phyloP scores from a whole-genome alignment of 345 rosid species.

The Aquilaria sinensis region DNA sequence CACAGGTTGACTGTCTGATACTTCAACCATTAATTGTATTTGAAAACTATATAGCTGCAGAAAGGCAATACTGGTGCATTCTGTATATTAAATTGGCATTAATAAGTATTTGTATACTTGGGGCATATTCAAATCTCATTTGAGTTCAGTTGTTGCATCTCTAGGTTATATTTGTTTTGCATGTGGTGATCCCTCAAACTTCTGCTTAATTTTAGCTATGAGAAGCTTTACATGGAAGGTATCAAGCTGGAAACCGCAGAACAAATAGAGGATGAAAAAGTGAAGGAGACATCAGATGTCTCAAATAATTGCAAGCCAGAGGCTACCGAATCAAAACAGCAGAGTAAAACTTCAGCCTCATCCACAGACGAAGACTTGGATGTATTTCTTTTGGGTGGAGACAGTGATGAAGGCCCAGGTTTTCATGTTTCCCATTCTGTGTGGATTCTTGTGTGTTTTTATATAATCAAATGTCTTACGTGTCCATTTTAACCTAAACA shows the following conservation, averaged over 20 bases:
- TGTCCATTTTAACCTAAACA: not conserved
- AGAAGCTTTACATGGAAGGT: constrained; percentile 41
- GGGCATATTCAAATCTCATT: too few species aligned
- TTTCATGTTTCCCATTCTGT: not conserved
- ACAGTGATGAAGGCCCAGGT: constrained; percentile 60
- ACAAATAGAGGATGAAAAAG: constrained; percentile 19
- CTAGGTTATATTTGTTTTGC: too few species aligned
- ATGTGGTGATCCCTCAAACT: not conserved
- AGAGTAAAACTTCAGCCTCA: constrained; percentile 27
- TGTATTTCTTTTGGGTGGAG: constrained; percentile 57
- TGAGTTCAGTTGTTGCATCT: too few species aligned
- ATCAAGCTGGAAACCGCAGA: constrained; percentile 22
- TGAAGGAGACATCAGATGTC: constrained; percentile 18
- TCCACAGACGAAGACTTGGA: constrained; percentile 51
- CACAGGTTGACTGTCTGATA: too few species aligned
- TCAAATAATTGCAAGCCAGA: constrained; percentile 21
- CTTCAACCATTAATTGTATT: too few species aligned
- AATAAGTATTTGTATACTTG: too few species aligned
- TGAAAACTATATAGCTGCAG: too few species aligned
- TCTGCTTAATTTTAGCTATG: constrained; percentile 33
- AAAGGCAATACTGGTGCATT: too few species aligned
- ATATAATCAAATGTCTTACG: too few species aligned
- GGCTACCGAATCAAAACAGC: constrained; percentile 20
- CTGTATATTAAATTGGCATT: too few species aligned
- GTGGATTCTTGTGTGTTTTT: not conserved